phyloP scores from a whole-genome alignment of 169 alveolate genomes.

The Plasmodium inui region DNA sequence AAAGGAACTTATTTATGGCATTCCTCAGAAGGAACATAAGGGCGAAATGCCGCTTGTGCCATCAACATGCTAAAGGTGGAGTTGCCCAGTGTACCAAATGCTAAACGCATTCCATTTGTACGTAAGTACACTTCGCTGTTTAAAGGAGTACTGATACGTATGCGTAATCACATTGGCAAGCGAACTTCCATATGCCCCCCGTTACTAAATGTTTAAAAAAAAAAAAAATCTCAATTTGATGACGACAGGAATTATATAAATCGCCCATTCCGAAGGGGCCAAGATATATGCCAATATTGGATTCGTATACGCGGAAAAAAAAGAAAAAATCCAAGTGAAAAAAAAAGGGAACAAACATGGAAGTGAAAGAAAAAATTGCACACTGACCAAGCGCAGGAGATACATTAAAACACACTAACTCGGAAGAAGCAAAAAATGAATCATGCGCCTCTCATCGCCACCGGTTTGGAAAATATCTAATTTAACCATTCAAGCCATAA shows the following conservation, averaged over 20 bases:
- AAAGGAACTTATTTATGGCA: background rate
- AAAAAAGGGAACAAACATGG: background rate
- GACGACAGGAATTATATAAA: background rate
- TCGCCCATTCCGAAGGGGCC: background rate
- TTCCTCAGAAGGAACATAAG: background rate
- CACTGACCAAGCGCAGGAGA: background rate
- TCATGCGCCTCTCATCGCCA: background rate
- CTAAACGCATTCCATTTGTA: background rate
- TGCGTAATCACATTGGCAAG: background rate
- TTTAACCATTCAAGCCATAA: background rate
- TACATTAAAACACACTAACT: constrained; percentile 23
- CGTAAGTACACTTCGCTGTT: background rate
- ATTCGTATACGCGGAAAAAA: background rate
- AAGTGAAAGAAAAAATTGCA: background rate
- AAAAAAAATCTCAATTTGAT: background rate
- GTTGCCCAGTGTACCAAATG: background rate
- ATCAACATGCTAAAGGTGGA: background rate
- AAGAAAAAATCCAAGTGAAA: background rate
- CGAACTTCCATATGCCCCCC: background rate
- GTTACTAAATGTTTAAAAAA: background rate
- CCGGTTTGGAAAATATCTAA: background rate
- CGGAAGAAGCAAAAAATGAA: constrained; percentile 25
- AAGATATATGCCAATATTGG: background rate
- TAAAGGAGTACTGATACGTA: background rate
- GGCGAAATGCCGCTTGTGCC: background rate